Base-by-base conservation (phyloP, 176 grass and related monocot species). In the Hordeum marinum region DNA sequence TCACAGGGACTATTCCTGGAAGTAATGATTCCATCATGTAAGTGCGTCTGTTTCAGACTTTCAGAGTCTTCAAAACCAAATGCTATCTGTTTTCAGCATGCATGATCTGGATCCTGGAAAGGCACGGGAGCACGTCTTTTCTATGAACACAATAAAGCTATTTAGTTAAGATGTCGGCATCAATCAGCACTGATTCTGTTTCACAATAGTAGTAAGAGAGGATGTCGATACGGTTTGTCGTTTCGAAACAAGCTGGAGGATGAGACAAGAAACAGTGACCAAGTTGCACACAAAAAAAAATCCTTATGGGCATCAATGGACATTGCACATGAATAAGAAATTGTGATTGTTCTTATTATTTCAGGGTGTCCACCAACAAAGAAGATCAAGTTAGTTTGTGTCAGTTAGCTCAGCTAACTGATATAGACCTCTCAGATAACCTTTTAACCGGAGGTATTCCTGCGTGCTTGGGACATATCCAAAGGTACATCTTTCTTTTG, bases 351-450 rank as follows among this genome's bases (percentile, higher is more conserved):
- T 29, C 42, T 82, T 80, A 15, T 85, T 80, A 15, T 85, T 80
- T 80, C 75, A 90, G 89, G 80, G 80, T 75, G 34, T 89, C 82
- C 23, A 20, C 78, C 61, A 87, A 81, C 21, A 75, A 66, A 5
- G 83, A 17, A 76, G 83, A 84, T 70, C 60, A 85, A 72, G 82
- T 82, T 82, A 88, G 96, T 24, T 85, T 99, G 72, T 99, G 96
- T 80, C 76, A 80, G 48, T 85, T 96, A 77, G 82, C 88, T 77
- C 81, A 77, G 52, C 58, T 94, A 68, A 88, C 60, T 25, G 81
- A 94, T 84, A 79, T 89, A 75, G 85, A 92, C 79, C 94, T 99
- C 37, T 99, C 96, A 18, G 80, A 92, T 83, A 99, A 99, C 86
- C 86, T 86, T 86, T 91, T 99, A 59, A 82, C 68, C 67, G 93